Evolutionary conservation across 148 eudicot species (phyloP).

Genomic region (Polygonum aviculare): DNA sequence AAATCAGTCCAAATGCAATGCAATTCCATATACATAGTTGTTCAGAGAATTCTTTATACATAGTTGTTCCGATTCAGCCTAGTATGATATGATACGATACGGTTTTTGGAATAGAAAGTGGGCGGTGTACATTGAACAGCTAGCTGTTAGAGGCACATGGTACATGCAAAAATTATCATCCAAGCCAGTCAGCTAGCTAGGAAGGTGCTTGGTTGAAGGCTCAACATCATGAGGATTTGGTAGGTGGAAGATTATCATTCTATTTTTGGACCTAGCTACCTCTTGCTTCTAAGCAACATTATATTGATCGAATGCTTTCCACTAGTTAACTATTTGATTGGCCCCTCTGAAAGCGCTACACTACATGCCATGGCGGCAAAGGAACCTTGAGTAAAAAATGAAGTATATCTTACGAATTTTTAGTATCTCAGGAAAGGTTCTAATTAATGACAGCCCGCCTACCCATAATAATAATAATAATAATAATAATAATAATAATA

Average conservation of each 20-base stretch:
- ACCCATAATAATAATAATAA: too few species aligned
- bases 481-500: background rate
- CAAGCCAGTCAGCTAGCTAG: background rate
- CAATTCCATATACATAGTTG: background rate
- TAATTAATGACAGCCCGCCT: too few species aligned
- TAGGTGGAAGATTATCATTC: slow-evolving; percentile 1
- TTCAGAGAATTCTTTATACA: background rate
- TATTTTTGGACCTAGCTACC: background rate
- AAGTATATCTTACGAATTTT: background rate
- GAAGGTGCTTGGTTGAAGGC: slow-evolving; percentile 10
- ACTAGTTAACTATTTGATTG: background rate
- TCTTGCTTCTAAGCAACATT: slow-evolving; percentile 4
- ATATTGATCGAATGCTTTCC: background rate
- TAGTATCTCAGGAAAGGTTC: too few species aligned
- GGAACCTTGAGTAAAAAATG: background rate
- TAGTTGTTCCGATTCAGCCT: background rate
- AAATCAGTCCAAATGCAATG: background rate
- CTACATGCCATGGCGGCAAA: background rate
- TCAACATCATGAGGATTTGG: slow-evolving; percentile 9
- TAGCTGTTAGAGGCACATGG: background rate
- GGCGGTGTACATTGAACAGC: background rate
- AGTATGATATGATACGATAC: background rate
- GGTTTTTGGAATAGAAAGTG: background rate
- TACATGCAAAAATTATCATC: background rate
- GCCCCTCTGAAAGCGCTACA: background rate